These are phyloP conservation scores for Trichoderma sp. DNA, from an alignment of 2,329 filamentous ascomycete genomes.

Conservation along the genomic window DNA sequence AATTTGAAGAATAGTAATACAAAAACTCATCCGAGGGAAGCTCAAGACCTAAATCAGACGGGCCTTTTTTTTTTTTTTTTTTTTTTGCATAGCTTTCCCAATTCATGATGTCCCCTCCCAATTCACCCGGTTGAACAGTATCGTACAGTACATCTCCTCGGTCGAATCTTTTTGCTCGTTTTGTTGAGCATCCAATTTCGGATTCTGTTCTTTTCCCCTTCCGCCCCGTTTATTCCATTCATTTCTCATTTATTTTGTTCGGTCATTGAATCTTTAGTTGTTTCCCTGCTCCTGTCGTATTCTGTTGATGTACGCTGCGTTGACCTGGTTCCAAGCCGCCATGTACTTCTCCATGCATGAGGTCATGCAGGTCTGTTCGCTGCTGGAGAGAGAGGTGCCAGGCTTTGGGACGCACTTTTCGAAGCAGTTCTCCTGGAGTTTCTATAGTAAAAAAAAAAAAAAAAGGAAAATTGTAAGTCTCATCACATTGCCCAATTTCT, in stretches of 20 bases:
- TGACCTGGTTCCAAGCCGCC: constrained; percentile 72
- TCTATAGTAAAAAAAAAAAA: constrained; percentile 44
- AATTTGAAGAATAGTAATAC: constrained; percentile 6
- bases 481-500: background rate
- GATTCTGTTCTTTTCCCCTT: background rate
- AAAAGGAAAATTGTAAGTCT: background rate
- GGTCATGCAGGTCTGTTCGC: constrained; percentile 68
- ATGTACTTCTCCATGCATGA: constrained; percentile 86
- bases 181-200: background rate
- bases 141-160: background rate
- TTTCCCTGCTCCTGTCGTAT: constrained; percentile 56
- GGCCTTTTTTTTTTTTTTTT: background rate
- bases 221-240: background rate
- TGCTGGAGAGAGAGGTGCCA: constrained; percentile 60
- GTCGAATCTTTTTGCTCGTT: background rate
- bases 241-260: background rate
- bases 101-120: background rate
- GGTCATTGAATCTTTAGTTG: background rate
- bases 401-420: constrained; percentile 72
- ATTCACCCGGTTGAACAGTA: background rate
- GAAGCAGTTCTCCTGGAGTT: constrained; percentile 80
- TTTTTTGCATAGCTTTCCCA: background rate
- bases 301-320: constrained; percentile 62
- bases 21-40: background rate
- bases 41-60: background rate